These are phyloP conservation scores for Geosmithia putterillii DNA, from an alignment of 2,329 filamentous ascomycete species.

Conservation along the genomic window DNA sequence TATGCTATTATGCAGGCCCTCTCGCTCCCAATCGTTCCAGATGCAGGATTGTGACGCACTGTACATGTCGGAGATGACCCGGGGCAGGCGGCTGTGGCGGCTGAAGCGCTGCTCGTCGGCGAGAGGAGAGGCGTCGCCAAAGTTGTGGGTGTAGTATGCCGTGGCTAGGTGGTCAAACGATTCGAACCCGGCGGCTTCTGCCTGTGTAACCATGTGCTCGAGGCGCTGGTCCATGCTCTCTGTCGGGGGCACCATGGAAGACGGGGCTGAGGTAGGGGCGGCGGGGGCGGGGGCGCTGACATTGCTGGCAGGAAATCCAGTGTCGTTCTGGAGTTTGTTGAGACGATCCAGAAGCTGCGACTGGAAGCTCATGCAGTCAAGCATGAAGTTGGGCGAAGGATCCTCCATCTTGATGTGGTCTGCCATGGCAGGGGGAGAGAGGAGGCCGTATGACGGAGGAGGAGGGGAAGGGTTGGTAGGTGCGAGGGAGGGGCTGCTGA, in stretches of 20 bases:
- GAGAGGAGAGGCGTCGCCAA: conserved; percentile 8
- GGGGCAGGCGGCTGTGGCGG: conserved; percentile 11
- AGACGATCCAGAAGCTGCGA: conserved; percentile 10
- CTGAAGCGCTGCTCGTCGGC: conserved; percentile 13
- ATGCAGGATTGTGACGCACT: not conserved
- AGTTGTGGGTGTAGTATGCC: conserved; percentile 11
- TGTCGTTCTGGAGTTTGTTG: conserved; percentile 8
- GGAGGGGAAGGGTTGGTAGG: not conserved
- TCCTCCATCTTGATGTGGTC: conserved; percentile 1
- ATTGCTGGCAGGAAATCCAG: not conserved
- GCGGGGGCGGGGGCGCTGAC: not conserved
- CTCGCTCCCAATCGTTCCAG: conserved; percentile 7
- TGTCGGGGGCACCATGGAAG: conserved; percentile 2
- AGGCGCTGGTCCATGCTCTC: conserved; percentile 8
- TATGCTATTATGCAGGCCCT: conserved; percentile 5
- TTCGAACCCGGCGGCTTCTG: conserved; percentile 10
- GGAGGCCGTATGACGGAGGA: not conserved
- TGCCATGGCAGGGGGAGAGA: conserved; percentile 1
- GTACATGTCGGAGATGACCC: conserved; percentile 9
- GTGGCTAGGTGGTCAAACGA: conserved; percentile 13
- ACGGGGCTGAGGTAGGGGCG: not conserved
- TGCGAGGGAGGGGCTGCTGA: conserved; percentile 4
- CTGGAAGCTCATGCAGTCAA: conserved; percentile 13
- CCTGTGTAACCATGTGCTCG: conserved; percentile 9
- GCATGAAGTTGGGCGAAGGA: conserved; percentile 9